Conservation (phyloP, 495 filamentous ascomycete species). For the Pseudevernia furfuracea region DNA sequence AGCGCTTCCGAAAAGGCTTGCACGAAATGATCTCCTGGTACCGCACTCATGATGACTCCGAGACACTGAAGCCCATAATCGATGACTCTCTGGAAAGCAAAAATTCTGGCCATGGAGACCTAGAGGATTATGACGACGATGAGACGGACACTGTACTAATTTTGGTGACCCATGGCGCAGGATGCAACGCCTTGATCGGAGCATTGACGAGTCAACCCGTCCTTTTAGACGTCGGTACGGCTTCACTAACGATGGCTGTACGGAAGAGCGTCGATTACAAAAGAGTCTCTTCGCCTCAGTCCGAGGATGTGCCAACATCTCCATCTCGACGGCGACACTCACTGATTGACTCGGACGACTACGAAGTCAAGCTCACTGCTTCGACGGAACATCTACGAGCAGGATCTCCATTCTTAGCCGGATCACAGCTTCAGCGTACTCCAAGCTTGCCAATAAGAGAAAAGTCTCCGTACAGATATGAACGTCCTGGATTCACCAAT, state of each 20-base stretch:
- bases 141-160: constrained; percentile 74
- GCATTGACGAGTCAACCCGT: constrained; percentile 83
- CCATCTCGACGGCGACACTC: constrained; percentile 22
- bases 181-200: constrained; percentile 91
- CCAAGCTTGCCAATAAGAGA: constrained; percentile 18
- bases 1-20: constrained; percentile 70
- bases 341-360: constrained; percentile 47
- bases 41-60: constrained; percentile 45
- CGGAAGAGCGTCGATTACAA: constrained; percentile 45
- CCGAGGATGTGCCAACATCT: constrained; percentile 23
- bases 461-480: constrained; percentile 23
- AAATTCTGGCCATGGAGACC: constrained; percentile 12
- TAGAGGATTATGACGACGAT: constrained; percentile 35
- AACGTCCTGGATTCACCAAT: constrained; percentile 13
- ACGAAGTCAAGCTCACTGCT: constrained; percentile 67
- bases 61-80: constrained; percentile 31
- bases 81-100: constrained; percentile 26
- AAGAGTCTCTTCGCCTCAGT: constrained; percentile 28
- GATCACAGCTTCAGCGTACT: constrained; percentile 5
- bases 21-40: constrained; percentile 78
- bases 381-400: constrained; percentile 74
- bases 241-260: constrained; percentile 84
- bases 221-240: constrained; percentile 79
- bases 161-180: constrained; percentile 92
- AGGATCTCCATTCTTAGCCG: constrained; percentile 28